Evolutionary conservation across 345 rosid species (phyloP).

Genomic region (Boechera divaricarpa): DNA sequence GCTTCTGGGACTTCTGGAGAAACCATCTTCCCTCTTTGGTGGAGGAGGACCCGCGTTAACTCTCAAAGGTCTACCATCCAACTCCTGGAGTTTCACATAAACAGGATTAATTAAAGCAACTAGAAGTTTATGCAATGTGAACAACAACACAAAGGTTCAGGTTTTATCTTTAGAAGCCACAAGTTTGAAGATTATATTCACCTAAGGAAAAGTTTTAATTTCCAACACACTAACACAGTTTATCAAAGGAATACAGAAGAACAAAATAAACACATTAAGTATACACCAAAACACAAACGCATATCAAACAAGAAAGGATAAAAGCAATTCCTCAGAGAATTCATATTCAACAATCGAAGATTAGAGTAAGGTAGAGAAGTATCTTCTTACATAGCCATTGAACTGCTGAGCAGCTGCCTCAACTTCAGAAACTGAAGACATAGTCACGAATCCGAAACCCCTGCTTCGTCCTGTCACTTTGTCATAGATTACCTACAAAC

Average conservation of each 20-base stretch:
- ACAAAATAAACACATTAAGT: not conserved
- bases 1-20: constrained; percentile 52
- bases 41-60: constrained; percentile 92
- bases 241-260: not conserved
- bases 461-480: constrained; percentile 94
- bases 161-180: not conserved
- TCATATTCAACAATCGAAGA: not conserved
- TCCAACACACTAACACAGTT: not conserved
- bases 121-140: not conserved
- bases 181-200: constrained; percentile 22
- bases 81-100: constrained; percentile 57
- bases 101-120: constrained; percentile 8
- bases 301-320: not conserved
- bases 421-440: constrained; percentile 77
- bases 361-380: constrained; percentile 9
- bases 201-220: not conserved
- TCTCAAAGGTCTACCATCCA: constrained; percentile 88
- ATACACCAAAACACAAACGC: not conserved
- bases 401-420: constrained; percentile 80
- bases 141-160: constrained; percentile 4
- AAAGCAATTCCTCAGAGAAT: not conserved
- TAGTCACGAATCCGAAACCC: constrained; percentile 97
- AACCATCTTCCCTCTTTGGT: constrained; percentile 59
- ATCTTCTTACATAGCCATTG: constrained; percentile 82
- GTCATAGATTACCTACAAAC: constrained; percentile 86